phyloP scores from a whole-genome alignment of 2,329 filamentous ascomycete genomes.

The Polychaeton citri region DNA sequence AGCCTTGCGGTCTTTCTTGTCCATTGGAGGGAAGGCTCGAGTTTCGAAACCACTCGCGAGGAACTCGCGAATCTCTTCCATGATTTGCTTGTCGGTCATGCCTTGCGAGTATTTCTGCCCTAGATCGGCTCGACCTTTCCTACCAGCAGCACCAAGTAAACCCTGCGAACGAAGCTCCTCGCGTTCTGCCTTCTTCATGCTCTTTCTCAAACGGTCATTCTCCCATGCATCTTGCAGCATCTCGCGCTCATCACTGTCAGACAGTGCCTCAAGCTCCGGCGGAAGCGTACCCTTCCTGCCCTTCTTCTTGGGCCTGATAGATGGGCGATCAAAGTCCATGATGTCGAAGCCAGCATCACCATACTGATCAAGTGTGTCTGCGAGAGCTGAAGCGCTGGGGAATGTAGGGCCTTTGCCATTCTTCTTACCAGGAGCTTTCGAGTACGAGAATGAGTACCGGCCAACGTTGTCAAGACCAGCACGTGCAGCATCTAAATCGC shows the following conservation, averaged over 20 bases:
- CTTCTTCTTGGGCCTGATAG: slow-evolving; percentile 52
- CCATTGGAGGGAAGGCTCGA: slow-evolving; percentile 68
- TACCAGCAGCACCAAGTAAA: slow-evolving; percentile 21
- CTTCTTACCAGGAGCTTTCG: slow-evolving; percentile 5
- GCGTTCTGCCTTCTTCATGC: slow-evolving; percentile 33
- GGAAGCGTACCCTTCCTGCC: slow-evolving; percentile 37
- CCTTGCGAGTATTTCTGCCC: slow-evolving; percentile 60
- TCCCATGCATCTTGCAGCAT: slow-evolving; percentile 28
- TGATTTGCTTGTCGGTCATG: slow-evolving; percentile 57
- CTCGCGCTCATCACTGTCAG: slow-evolving; percentile 30
- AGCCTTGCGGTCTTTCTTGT: slow-evolving; percentile 59
- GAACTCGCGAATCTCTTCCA: slow-evolving; percentile 60
- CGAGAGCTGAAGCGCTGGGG: slow-evolving; percentile 42
- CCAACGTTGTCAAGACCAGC: slow-evolving; percentile 17
- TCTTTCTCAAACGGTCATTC: slow-evolving; percentile 32
- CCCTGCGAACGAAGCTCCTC: slow-evolving; percentile 32
- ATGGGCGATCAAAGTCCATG: slow-evolving; percentile 68
- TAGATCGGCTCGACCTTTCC: slow-evolving; percentile 34
- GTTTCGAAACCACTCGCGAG: slow-evolving; percentile 41
- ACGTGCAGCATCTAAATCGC: slow-evolving; percentile 18
- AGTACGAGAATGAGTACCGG: no score
- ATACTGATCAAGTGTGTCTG: slow-evolving; percentile 45
- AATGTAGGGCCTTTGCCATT: slow-evolving; percentile 23
- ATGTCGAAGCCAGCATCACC: slow-evolving; percentile 66
- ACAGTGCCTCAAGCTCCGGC: slow-evolving; percentile 24